Base-by-base conservation (phyloP, 805 yeast genomes). In the Kazachstania viticola region DNA sequence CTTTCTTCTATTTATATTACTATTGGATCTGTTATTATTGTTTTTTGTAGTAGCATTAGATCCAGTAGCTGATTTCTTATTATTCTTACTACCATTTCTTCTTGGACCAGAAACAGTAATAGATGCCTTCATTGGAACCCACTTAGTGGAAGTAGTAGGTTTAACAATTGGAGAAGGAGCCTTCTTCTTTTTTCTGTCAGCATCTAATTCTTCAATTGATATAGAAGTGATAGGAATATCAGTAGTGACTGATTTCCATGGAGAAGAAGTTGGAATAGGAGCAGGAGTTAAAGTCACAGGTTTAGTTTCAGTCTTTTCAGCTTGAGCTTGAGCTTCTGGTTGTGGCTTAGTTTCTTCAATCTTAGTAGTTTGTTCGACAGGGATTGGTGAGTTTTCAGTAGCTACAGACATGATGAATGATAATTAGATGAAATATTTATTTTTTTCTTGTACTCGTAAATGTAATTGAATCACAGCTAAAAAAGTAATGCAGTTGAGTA, bases 61-160 rank as follows among this genome's bases (percentile, higher is more conserved):
- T n/a, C 32, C 17, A 30, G 36, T 18, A 33, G 5, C 5, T 17
- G 32, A 30, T 29, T 36, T 34, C 14, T 30, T 35, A n/a, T 32
- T 29, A 32, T 32, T 34, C 17, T 38, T 38, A 15, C 32, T 40
- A 25, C 35, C 40, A 34, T 37, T 44, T 27, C 36, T 42, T 17
- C 30, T 30, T 4, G 21, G 11, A 15, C 9, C 21, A 9, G 55
- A 60, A 25, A 69, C 60, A 17, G 66, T 67, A 29, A 69, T 70
- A 26, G 71, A 57, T 17, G 73, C 80, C 43, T 72, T 67, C 51
- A 69, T 72, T n/a, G 83, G 83, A 25, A 75, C 69, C 82, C 83
- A 76, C 51, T 78, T 79, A 7, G 54, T 46, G n/a, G 42, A 33
- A n/a, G 44, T 18, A 22, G 41, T 30, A 3, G 46, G 35, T 15